Evolutionary conservation across 176 grass and related monocot genomes (phyloP).

Genomic region (Carex kokanica): DNA sequence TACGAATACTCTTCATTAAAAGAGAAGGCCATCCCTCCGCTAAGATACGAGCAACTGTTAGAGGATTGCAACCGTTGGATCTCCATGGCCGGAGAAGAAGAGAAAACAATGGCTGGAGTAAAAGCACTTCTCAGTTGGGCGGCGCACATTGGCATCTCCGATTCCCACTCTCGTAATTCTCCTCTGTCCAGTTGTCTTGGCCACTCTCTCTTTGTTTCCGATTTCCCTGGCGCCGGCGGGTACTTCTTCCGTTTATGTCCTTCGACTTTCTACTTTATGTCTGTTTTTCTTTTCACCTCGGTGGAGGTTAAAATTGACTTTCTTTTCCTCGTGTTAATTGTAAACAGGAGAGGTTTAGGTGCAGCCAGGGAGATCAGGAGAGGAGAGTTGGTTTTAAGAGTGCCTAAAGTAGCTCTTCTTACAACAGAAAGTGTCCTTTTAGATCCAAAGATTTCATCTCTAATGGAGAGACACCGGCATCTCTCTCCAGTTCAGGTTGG

Average conservation of each 20-base stretch:
- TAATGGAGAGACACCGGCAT: slow-evolving; percentile 24
- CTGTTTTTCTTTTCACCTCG: not conserved
- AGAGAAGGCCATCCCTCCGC: not conserved
- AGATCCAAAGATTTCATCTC: slow-evolving; percentile 42
- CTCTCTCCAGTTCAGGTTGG: slow-evolving; percentile 61
- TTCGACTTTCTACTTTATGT: not conserved
- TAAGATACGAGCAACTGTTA: not conserved
- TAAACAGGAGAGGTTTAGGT: slow-evolving; percentile 68
- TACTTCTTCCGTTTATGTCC: slow-evolving; percentile 26
- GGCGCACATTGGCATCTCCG: slow-evolving; percentile 65
- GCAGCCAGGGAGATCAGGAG: slow-evolving; percentile 58
- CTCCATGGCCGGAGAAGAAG: slow-evolving; percentile 18
- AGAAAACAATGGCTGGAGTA: slow-evolving; percentile 22
- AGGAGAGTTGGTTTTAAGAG: slow-evolving; percentile 69
- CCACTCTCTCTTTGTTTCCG: slow-evolving; percentile 46
- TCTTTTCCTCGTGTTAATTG: not conserved
- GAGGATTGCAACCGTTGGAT: not conserved
- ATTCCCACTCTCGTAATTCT: slow-evolving; percentile 24
- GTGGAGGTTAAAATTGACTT: not conserved
- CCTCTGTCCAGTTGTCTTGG: slow-evolving; percentile 36
- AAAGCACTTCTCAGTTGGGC: slow-evolving; percentile 71
- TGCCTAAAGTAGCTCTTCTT: slow-evolving; percentile 58
- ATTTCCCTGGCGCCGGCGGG: slow-evolving; percentile 76
- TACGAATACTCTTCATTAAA: too few species aligned
- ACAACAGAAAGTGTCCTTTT: slow-evolving; percentile 57